Percentiles rank a stretch among this genome's conserved stretches.
Evolutionary conservation across 2,329 filamentous ascomycete genomes (phyloP).

Genomic region (Stemphylium vesicarium): DNA sequence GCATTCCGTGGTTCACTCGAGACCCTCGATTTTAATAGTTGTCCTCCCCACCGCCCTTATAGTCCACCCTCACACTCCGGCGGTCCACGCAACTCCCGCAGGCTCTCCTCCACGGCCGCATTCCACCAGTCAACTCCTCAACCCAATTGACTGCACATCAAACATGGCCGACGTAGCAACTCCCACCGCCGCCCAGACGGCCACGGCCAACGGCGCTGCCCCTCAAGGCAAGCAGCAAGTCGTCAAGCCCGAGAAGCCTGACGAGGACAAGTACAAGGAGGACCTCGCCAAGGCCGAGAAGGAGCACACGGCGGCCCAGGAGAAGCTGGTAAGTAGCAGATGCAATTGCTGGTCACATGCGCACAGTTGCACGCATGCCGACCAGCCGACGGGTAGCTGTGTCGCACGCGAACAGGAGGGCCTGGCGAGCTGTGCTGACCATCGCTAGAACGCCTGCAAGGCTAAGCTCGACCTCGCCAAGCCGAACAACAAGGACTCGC

Average conservation of each 20-base stretch:
- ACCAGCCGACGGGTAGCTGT: conserved; percentile 22
- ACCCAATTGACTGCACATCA: conserved; percentile 27
- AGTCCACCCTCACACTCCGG: conserved; percentile 8
- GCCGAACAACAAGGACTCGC: conserved; percentile 82
- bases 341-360: neutral
- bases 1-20: conserved; percentile 21
- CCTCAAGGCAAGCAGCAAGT: conserved; percentile 47
- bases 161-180: conserved; percentile 49
- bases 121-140: conserved; percentile 20
- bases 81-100: conserved; percentile 9
- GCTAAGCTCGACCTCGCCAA: conserved; percentile 84
- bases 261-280: conserved; percentile 83
- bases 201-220: conserved; percentile 37
- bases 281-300: conserved; percentile 83
- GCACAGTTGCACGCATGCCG: conserved; percentile 2
- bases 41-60: conserved; percentile 19
- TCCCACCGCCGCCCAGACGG: conserved; percentile 44
- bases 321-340: conserved; percentile 63
- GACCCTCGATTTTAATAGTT: conserved; percentile 35
- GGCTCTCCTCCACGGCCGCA: conserved; percentile 15
- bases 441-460: conserved; percentile 77
- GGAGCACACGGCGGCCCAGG: conserved; percentile 78
- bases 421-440: conserved; percentile 15
- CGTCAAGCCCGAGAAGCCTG: conserved; percentile 80
- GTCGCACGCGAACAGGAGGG: conserved; percentile 1